These are phyloP conservation scores for Dactylellina haptotyla DNA, from an alignment of 2,329 filamentous ascomycete species.

Conservation along the genomic window DNA sequence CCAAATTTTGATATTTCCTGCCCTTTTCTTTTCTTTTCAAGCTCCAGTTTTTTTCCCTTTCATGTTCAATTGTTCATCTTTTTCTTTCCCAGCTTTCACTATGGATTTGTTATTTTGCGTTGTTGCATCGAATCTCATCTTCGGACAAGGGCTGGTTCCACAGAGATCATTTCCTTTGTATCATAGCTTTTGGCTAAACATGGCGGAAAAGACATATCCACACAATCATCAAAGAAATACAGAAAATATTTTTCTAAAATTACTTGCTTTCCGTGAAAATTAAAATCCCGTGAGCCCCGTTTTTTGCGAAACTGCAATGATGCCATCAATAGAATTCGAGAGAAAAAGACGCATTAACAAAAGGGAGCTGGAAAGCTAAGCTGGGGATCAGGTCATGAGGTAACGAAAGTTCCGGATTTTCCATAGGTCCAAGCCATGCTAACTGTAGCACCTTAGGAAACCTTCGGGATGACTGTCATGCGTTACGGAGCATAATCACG, in stretches of 20 bases:
- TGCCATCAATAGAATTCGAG: background rate
- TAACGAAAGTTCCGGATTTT: constrained; percentile 13
- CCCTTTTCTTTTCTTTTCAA: background rate
- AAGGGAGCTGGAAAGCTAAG: constrained; percentile 7
- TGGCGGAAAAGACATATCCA: constrained; percentile 12
- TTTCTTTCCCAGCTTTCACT: constrained; percentile 25
- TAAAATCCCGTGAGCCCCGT: no score
- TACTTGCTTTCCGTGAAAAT: no score
- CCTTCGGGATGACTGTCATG: constrained; percentile 49
- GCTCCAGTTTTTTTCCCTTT: constrained; percentile 10
- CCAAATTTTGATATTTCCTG: background rate
- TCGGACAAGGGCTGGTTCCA: constrained; percentile 46
- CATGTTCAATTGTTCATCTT: constrained; percentile 55
- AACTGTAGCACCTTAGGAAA: constrained; percentile 36
- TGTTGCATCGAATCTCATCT: constrained; percentile 23
- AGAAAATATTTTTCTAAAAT: constrained; percentile 17
- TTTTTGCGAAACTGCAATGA: no score
- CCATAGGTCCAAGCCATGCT: constrained; percentile 47
- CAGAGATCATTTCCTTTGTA: constrained; percentile 39
- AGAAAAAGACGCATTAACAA: background rate
- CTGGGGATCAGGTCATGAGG: constrained; percentile 33
- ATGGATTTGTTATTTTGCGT: constrained; percentile 35
- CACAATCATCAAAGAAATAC: constrained; percentile 18
- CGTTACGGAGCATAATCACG: constrained; percentile 39
- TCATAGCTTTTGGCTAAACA: constrained; percentile 14